Evolutionary conservation across 495 filamentous ascomycete species (phyloP).

Genomic region (Neurospora intermedia): DNA sequence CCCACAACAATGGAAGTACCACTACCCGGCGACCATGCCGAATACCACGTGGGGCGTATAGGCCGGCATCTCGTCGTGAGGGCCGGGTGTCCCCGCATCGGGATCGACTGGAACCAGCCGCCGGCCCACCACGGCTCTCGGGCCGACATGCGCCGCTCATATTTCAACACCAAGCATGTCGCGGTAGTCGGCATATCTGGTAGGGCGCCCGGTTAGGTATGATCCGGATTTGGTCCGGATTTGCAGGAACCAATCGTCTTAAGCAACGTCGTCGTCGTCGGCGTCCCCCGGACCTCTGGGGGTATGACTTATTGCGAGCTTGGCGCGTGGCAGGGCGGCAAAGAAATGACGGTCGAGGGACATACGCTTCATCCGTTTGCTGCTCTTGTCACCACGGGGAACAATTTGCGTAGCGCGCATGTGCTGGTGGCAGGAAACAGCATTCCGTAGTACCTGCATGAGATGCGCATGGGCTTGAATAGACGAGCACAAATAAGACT

Average conservation of each 20-base stretch:
- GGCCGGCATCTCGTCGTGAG: no score
- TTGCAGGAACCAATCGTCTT: constrained; percentile 22
- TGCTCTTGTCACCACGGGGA: constrained; percentile 12
- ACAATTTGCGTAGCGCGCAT: constrained; percentile 8
- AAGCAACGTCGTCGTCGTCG: constrained; percentile 15
- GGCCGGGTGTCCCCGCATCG: background rate
- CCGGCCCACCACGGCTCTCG: constrained; percentile 12
- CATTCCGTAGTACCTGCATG: constrained; percentile 12
- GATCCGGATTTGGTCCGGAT: constrained; percentile 4
- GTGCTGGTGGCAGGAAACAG: constrained; percentile 4
- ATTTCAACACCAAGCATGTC: constrained; percentile 28
- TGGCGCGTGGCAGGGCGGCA: background rate
- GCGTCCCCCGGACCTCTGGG: background rate
- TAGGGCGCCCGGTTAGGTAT: constrained; percentile 10
- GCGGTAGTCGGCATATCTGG: constrained; percentile 43
- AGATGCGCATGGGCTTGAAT: background rate
- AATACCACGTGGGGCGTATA: background rate
- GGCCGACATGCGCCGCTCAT: constrained; percentile 27
- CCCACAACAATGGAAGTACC: background rate
- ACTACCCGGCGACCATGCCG: background rate
- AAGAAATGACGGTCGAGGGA: background rate
- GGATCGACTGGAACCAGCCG: constrained; percentile 8
- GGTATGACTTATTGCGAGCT: constrained; percentile 15
- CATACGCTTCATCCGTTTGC: constrained; percentile 18
- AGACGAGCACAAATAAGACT: background rate